Conservation (phyloP, 495 filamentous ascomycete genomes). For the Talaromyces proteolyticus region DNA sequence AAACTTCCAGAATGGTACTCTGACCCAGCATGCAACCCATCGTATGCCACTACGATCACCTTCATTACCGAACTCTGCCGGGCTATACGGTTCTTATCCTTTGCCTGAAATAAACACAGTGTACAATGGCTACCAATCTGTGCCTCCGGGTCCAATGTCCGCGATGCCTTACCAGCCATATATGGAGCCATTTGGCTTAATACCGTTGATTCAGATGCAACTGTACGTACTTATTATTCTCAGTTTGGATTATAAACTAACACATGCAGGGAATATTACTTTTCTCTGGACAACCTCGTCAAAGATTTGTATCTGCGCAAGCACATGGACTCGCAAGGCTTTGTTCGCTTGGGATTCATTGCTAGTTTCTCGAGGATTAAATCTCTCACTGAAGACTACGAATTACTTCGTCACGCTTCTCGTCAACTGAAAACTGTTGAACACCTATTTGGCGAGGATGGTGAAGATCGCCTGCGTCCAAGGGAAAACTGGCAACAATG, state of each 20-base stretch:
- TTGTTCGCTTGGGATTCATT: conserved; percentile 72
- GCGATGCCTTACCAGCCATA: conserved; percentile 58
- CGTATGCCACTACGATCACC: conserved; percentile 43
- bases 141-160: conserved; percentile 53
- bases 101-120: conserved; percentile 33
- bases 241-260: not conserved
- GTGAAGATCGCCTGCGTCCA: conserved; percentile 71
- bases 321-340: conserved; percentile 93
- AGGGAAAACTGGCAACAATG: conserved; percentile 76
- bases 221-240: conserved; percentile 39
- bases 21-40: conserved; percentile 20
- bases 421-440: conserved; percentile 65
- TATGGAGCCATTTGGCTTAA: conserved; percentile 48
- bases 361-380: conserved; percentile 81
- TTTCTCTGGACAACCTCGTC: conserved; percentile 93
- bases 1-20: conserved; percentile 24
- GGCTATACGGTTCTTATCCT: conserved; percentile 32
- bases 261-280: conserved; percentile 72
- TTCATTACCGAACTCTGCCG: conserved; percentile 35
- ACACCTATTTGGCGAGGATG: conserved; percentile 62
- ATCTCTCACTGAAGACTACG: conserved; percentile 63
- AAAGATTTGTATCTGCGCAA: conserved; percentile 86
- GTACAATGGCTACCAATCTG: conserved; percentile 44
- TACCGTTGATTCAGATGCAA: conserved; percentile 60
- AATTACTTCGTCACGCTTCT: conserved; percentile 69